phyloP scores from a whole-genome alignment of 306 rosid genomes.

The Elaeagnus macrophylla region DNA sequence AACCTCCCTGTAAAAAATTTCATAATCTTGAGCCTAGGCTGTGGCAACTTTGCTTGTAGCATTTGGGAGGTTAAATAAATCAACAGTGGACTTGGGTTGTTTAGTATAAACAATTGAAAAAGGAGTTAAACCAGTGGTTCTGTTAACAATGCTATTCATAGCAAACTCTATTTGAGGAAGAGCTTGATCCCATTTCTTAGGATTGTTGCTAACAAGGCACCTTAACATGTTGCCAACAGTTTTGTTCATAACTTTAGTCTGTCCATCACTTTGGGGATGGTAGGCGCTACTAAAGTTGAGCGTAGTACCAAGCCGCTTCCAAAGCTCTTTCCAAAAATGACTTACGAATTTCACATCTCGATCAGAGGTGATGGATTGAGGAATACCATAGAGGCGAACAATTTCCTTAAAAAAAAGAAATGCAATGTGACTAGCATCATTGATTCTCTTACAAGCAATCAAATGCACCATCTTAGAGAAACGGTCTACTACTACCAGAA shows the following conservation, averaged over 20 bases:
- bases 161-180: background rate
- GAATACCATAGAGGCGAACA: background rate
- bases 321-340: background rate
- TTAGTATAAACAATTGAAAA: background rate
- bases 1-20: no score
- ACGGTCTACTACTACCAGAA: background rate
- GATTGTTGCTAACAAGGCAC: background rate
- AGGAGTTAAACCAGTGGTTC: fast-evolving
- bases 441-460: background rate
- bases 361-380: background rate
- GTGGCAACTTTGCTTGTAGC: background rate
- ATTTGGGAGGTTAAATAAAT: background rate
- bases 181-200: background rate
- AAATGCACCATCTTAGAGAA: background rate
- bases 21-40: background rate
- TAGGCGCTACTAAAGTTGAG: background rate
- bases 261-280: background rate
- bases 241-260: background rate
- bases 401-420: background rate
- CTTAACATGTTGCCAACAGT: background rate
- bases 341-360: background rate
- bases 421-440: background rate
- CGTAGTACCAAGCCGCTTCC: background rate
- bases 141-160: background rate
- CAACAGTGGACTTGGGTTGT: background rate